Evolutionary conservation across 345 rosid species (phyloP).

Genomic region (Alliaria petiolata): DNA sequence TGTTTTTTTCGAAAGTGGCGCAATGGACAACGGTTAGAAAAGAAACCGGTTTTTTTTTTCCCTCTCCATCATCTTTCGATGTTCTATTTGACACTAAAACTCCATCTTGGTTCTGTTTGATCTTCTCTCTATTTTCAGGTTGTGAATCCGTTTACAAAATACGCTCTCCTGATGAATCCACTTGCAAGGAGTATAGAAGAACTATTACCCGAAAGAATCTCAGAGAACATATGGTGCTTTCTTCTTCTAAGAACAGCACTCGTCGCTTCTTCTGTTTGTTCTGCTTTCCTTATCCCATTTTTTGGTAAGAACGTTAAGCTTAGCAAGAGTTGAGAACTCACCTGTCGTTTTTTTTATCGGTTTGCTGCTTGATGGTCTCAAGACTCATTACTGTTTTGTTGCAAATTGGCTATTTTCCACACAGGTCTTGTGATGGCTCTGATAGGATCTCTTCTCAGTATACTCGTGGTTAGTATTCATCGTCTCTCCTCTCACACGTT

Average conservation of each 20-base stretch:
- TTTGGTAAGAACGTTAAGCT: constrained; percentile 51
- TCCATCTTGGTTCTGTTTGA: constrained; percentile 13
- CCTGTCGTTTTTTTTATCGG: not conserved
- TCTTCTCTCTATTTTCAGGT: constrained; percentile 67
- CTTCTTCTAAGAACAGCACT: constrained; percentile 65
- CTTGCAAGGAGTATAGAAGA: constrained; percentile 91
- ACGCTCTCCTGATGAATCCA: constrained; percentile 81
- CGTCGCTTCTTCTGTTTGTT: constrained; percentile 72
- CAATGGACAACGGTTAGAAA: constrained; percentile 80
- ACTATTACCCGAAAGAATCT: constrained; percentile 54
- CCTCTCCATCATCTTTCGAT: not conserved
- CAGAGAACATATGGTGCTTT: constrained; percentile 56
- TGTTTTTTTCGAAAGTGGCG: constrained; percentile 62
- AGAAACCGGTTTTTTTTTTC: not conserved
- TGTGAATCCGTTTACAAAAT: constrained; percentile 87
- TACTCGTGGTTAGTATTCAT: constrained; percentile 63
- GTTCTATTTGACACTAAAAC: constrained; percentile 4
- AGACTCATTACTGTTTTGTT: not conserved
- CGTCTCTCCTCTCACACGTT: constrained; percentile 2
- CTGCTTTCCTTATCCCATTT: constrained; percentile 81
- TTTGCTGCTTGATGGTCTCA: not conserved
- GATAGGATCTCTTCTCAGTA: constrained; percentile 79
- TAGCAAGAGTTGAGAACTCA: not conserved
- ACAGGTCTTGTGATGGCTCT: constrained; percentile 90
- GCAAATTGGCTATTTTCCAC: constrained; percentile 2